A percentile compares a stretch with the other conserved stretches of the same genome.
Conservation (phyloP, 345 rosid genomes). For the Gossypium sturtianum region DNA sequence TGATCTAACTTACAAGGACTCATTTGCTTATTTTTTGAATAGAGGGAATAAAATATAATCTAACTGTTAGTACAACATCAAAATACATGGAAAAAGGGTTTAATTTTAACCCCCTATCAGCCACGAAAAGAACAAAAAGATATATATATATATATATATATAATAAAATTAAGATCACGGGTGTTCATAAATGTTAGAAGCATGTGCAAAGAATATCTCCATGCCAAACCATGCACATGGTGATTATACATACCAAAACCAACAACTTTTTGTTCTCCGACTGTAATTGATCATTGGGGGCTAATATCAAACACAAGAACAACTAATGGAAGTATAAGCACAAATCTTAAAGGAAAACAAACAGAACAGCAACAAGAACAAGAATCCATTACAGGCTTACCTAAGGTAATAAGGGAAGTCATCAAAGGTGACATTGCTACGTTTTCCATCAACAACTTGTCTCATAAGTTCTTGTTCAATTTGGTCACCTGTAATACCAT, state of each 20-base stretch:
- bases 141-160: neutral
- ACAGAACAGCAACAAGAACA: neutral
- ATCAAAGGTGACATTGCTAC: constrained; percentile 56
- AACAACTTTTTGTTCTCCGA: neutral
- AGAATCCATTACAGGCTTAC: constrained; percentile 25
- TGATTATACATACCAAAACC: constrained; percentile 15
- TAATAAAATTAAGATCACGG: neutral
- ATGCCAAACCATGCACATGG: constrained; percentile 13
- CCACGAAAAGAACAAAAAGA: too few relatives aligned
- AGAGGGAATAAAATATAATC: too few relatives aligned
- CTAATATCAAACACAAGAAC: constrained; percentile 4
- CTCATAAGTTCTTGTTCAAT: constrained; percentile 76
- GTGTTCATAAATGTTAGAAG: constrained; percentile 4
- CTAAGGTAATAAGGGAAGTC: constrained; percentile 89
- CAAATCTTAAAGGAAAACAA: neutral
- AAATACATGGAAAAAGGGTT: too few relatives aligned
- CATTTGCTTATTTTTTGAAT: too few relatives aligned
- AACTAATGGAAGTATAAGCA: neutral
- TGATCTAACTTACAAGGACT: too few relatives aligned
- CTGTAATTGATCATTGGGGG: neutral
- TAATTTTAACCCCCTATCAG: too few relatives aligned
- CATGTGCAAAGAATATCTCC: constrained; percentile 22
- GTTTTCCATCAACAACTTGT: constrained; percentile 62
- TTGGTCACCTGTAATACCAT: constrained; percentile 50
- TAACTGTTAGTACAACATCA: neutral